Conservation (phyloP, 164 flowering plant genomes). For the Santalum album region DNA sequence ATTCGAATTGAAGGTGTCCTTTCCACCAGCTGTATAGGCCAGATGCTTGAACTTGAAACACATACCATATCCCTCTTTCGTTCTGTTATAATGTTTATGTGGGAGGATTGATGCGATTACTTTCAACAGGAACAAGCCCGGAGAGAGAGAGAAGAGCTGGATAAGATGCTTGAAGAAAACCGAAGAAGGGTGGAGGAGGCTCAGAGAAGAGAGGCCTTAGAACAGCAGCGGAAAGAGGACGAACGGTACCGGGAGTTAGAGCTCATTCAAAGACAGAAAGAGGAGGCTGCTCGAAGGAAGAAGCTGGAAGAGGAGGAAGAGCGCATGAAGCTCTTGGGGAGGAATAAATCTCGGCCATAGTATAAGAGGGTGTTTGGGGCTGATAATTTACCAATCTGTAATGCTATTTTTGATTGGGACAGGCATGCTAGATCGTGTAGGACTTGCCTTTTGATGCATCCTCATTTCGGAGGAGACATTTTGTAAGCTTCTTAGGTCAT, state of each 20-base stretch:
- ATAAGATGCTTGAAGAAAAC: constrained; percentile 67
- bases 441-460: too few species aligned
- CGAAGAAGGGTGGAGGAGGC: constrained; percentile 64
- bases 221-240: constrained; percentile 49
- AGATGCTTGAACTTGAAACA: too few species aligned
- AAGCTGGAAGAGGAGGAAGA: constrained; percentile 59
- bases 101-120: neutral
- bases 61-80: too few species aligned
- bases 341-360: constrained; percentile 27
- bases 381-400: too few species aligned
- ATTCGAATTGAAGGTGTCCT: too few species aligned
- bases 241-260: constrained; percentile 55
- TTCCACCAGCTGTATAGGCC: too few species aligned
- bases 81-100: neutral
- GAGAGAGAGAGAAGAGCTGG: constrained; percentile 63
- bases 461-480: too few species aligned
- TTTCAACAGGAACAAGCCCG: constrained; percentile 48
- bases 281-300: constrained; percentile 55
- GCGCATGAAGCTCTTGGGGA: constrained; percentile 22
- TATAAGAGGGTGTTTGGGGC: constrained; percentile 10
- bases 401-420: too few species aligned
- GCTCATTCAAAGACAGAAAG: constrained; percentile 59
- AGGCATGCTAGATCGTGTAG: too few species aligned
- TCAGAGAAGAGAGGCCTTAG: constrained; percentile 55
- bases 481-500: too few species aligned